These are phyloP conservation scores for Plectranthus barbatus DNA, from an alignment of 257 asterid species.

Conservation along the genomic window DNA sequence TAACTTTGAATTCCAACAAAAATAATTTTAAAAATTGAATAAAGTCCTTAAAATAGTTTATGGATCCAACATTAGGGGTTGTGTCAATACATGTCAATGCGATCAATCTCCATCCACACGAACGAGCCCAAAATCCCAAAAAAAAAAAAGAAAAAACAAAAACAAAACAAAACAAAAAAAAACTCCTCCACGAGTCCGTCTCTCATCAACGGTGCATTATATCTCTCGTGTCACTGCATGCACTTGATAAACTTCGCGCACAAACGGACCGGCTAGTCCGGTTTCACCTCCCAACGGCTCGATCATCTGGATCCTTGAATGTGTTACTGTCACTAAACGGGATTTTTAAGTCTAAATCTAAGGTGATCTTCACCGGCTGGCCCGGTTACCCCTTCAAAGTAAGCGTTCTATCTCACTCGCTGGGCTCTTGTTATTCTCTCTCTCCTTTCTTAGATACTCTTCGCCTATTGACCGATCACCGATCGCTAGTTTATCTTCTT, in stretches of 20 bases:
- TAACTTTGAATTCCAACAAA: too few relatives aligned
- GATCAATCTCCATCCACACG: neutral
- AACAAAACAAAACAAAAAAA: too few relatives aligned
- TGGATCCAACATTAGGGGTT: too few relatives aligned
- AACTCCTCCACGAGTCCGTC: constrained; percentile 19
- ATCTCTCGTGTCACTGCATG: constrained; percentile 18
- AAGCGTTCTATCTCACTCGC: constrained; percentile 15
- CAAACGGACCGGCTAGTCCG: constrained; percentile 25
- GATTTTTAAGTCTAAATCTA: constrained; percentile 3
- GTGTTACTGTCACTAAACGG: constrained; percentile 11
- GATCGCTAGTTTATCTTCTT: constrained; percentile 46
- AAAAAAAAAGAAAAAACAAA: neutral
- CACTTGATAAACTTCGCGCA: constrained; percentile 19
- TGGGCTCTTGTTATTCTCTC: constrained; percentile 10
- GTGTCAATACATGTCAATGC: too few relatives aligned
- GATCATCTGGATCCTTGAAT: neutral
- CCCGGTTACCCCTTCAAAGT: constrained; percentile 26
- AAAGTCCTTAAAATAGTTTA: too few relatives aligned
- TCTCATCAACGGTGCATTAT: constrained; percentile 9
- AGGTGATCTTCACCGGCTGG: constrained; percentile 22
- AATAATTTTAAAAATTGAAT: too few relatives aligned
- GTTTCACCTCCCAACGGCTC: constrained; percentile 15
- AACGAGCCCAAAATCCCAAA: neutral
- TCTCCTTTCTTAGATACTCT: constrained; percentile 19
- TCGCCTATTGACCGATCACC: constrained; percentile 34